Evolutionary conservation across 345 rosid species (phyloP), one percentile per base, ranked within the genome.

Genomic region (Rhizophora mangle): DNA sequence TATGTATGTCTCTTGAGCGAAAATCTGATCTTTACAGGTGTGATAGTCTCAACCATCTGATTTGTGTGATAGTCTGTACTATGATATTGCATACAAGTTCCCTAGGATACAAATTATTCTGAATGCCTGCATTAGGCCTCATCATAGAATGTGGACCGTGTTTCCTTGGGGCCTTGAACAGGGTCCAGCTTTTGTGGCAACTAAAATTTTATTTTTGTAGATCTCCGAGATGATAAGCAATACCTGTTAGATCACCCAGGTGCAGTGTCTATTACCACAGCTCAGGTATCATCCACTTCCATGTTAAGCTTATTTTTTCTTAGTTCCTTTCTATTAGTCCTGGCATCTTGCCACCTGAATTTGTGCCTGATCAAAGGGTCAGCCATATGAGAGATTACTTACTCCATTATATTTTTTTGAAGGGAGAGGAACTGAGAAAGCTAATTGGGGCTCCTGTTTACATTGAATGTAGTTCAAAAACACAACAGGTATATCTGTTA

Each of bases 391-490:
- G 36, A 46, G 8, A 43, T 43, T 43, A 15, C 19, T 43, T 59
- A 51, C 52, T 53, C 47, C 57, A 27, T 24, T 43, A 37, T 65
- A 46, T 58, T 0, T 18, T 37, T 65, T 60, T 49, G 20, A 70
- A 91, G 97, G 96, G 97, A 24, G 97, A 91, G 75, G 97, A 91
- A 70, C 75, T 91, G 74, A 86, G 82, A 74, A 91, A 87, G 82
- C 65, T 81, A 43, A 87, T 87, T 29, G 96, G 96, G 1, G 93
- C 96, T 60, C 84, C 91, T 59, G 77, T 88, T 76, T 91, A 89
- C 79, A 82, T 86, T 4, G 97, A 91, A 72, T 89, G 90, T 65
- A 91, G 97, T 78, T 90, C 97, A 68, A 91, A 89, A 69, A 91
- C 96, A 2, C 97, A 91, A 68, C 97, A 87, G 97, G 97, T 87